Percentiles rank a stretch among this genome's conserved stretches.
Evolutionary conservation across 768 basidiomycete species (phyloP).

Genomic region (Holtermannia corniformis): DNA sequence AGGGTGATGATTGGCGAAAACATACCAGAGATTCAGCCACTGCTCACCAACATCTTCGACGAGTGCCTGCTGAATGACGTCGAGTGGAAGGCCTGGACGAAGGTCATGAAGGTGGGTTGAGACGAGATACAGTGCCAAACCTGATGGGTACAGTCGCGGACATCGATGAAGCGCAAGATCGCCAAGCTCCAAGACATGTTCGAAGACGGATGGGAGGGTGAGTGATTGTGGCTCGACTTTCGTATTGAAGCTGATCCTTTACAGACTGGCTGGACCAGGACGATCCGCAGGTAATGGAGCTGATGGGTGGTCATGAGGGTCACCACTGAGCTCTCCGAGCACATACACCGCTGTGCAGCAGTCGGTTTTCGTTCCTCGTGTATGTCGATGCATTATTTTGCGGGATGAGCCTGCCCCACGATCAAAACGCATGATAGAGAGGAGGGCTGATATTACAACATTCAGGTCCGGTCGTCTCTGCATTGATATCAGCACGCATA

Average conservation of each 20-base stretch:
- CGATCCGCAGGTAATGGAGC: not conserved
- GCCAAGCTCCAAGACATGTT: not conserved
- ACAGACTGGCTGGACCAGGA: not conserved
- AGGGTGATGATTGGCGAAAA: slow-evolving; percentile 27
- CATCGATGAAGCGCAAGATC: not conserved
- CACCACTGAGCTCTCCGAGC: not conserved
- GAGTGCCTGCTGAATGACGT: slow-evolving; percentile 26
- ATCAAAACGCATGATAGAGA: too few relatives aligned
- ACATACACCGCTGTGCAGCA: too few relatives aligned
- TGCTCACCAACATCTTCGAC: slow-evolving; percentile 31
- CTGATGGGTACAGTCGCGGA: not conserved
- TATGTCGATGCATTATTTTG: too few relatives aligned
- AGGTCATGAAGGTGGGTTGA: slow-evolving; percentile 5
- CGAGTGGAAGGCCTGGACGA: slow-evolving; percentile 32
- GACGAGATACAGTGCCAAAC: not conserved
- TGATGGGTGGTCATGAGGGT: not conserved
- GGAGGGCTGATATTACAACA: too few relatives aligned
- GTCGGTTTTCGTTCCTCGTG: too few relatives aligned
- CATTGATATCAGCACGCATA: too few relatives aligned
- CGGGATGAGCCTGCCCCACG: too few relatives aligned
- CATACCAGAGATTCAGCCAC: slow-evolving; percentile 9
- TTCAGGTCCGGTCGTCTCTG: not conserved
- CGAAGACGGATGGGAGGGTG: not conserved
- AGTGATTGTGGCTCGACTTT: too few relatives aligned
- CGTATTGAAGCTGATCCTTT: not conserved